These are phyloP conservation scores for Logfia minima DNA, from an alignment of 129 eudicot genomes.

Conservation along the genomic window DNA sequence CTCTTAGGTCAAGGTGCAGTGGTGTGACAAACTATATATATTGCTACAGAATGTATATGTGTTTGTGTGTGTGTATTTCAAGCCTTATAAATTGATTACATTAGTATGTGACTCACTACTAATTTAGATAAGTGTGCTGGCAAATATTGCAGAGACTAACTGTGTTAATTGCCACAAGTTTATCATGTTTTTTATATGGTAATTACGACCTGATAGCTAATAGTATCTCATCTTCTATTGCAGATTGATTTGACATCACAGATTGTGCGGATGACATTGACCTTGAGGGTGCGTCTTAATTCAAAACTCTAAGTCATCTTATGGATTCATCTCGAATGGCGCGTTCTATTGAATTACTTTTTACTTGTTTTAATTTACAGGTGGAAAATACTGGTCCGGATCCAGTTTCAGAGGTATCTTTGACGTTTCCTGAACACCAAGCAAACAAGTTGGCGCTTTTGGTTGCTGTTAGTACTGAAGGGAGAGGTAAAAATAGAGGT, in stretches of 20 bases:
- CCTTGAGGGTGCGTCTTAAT: conserved; percentile 55
- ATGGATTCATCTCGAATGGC: background rate
- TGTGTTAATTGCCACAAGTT: conserved; percentile 6
- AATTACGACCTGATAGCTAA: conserved; percentile 28
- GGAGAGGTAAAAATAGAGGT: conserved; percentile 62
- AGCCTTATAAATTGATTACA: background rate
- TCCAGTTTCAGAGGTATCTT: conserved; percentile 60
- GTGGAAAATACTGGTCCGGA: conserved; percentile 69
- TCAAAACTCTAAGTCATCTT: conserved; percentile 4
- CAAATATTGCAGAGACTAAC: background rate
- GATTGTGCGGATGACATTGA: conserved; percentile 62
- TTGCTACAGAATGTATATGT: background rate
- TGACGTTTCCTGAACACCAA: conserved; percentile 76
- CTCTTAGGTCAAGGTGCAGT: background rate
- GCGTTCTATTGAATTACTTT: background rate
- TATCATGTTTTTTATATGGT: background rate
- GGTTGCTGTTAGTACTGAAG: conserved; percentile 46
- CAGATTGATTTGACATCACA: conserved; percentile 92
- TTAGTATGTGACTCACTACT: background rate
- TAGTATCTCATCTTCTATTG: conserved; percentile 26
- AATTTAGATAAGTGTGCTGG: background rate
- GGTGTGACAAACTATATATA: background rate
- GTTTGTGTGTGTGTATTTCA: background rate
- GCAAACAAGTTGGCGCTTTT: conserved; percentile 60
- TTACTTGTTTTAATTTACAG: conserved; percentile 33